Percentiles rank a stretch among this genome's conserved stretches.
phyloP scores from a whole-genome alignment of 192 early-diverging fungal species.

The Chytriomyces hyalinus region DNA sequence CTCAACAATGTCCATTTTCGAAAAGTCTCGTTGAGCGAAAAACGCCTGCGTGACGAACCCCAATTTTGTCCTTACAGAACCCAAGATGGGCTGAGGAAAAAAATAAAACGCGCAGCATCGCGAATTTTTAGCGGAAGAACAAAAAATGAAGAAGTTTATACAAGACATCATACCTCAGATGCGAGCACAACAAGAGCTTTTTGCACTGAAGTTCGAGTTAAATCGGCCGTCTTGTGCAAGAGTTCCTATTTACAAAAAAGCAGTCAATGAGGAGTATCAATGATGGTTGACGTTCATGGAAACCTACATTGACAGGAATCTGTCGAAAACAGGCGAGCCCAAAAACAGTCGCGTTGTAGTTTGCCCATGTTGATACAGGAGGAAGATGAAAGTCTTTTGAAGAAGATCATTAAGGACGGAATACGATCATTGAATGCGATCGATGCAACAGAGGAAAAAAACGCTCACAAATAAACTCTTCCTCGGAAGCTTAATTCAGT shows the following conservation, averaged over 20 bases:
- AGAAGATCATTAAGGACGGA: neutral
- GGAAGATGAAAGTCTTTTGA: slow-evolving; percentile 74
- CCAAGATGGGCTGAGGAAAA: slow-evolving; percentile 62
- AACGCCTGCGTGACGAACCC: slow-evolving; percentile 80
- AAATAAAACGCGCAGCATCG: neutral
- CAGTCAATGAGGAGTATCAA: slow-evolving; percentile 1
- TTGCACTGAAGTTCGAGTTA: slow-evolving; percentile 79
- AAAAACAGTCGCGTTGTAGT: slow-evolving; percentile 70
- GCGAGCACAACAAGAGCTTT: slow-evolving; percentile 81
- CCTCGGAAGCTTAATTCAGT: slow-evolving; percentile 54
- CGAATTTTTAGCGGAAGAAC: slow-evolving; percentile 21
- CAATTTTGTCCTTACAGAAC: slow-evolving; percentile 72
- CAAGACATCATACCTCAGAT: slow-evolving; percentile 48
- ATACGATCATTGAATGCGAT: neutral
- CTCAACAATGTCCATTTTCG: slow-evolving; percentile 76
- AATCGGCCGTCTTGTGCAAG: slow-evolving; percentile 71
- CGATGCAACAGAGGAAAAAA: neutral
- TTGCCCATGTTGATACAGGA: slow-evolving; percentile 66
- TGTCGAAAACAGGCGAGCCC: slow-evolving; percentile 85
- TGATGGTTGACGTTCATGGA: neutral
- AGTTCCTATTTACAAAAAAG: slow-evolving; percentile 60
- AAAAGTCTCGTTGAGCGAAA: slow-evolving; percentile 80
- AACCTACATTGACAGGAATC: slow-evolving; percentile 66
- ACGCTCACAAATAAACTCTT: slow-evolving; percentile 72
- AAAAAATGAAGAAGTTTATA: neutral